Conservation (phyloP, 176 grass and related monocot genomes). For the Paspalum notatum region DNA sequence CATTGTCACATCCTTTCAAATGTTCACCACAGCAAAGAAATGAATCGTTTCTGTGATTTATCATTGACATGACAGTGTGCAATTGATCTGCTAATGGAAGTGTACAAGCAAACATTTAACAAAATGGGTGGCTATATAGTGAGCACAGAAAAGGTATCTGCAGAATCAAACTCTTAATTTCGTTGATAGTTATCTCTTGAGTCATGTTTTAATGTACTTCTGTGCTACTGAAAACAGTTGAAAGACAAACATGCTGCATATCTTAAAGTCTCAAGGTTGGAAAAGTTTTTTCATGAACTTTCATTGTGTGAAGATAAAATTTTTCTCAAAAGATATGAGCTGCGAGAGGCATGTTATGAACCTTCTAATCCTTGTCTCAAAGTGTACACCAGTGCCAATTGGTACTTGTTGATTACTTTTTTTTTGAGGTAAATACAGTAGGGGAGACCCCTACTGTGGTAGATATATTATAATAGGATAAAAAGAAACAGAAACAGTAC, state of each 20-base stretch:
- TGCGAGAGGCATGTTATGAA: conserved; percentile 34
- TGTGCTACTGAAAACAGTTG: conserved; percentile 36
- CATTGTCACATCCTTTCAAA: neutral
- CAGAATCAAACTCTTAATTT: neutral
- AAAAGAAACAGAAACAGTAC: neutral
- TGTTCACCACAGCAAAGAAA: neutral
- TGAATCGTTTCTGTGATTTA: neutral
- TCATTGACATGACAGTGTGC: conserved; percentile 35
- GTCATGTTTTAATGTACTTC: neutral
- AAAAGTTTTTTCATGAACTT: conserved; percentile 53
- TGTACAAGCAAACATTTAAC: conserved; percentile 55
- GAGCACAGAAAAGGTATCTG: conserved; percentile 48
- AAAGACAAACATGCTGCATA: conserved; percentile 47
- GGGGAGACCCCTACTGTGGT: neutral
- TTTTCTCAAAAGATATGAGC: conserved; percentile 46
- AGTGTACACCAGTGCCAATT: neutral
- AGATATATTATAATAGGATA: neutral
- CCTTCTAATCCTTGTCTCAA: conserved; percentile 2
- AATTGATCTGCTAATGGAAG: conserved; percentile 57
- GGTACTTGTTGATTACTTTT: neutral
- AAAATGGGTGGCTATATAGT: conserved; percentile 74
- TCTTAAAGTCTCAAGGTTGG: conserved; percentile 46
- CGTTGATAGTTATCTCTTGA: neutral
- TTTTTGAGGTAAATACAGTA: neutral
- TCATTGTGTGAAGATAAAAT: conserved; percentile 56